Base-by-base conservation (phyloP, 1,284 basidiomycete species). In the Papiliotrema nemorosa region DNA sequence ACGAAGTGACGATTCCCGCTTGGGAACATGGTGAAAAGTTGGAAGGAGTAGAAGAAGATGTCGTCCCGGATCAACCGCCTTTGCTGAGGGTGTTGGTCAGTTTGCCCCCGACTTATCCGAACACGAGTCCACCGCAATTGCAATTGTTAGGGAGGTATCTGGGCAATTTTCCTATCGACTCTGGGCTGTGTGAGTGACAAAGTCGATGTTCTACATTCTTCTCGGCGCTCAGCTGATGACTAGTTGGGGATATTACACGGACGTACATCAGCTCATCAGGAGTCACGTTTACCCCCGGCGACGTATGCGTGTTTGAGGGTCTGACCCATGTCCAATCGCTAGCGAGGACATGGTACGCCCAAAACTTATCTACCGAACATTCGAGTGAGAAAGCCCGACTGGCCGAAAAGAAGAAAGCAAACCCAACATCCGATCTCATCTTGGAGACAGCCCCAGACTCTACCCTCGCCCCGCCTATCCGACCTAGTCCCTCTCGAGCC, bases 281-380 rank as follows among this genome's bases (percentile, higher is more conserved):
- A 5, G 81, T 88, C 9, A 82, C 88, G 52, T 91, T 86, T 82
- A 76, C 77, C 0, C 76, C 82, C 18, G 88, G 85, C 44, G 80
- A 79, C 1, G 84, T 90, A 13, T 90, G 87, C 63, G 87, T 93
- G 14, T 94, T 93, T 66, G 90, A 94, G 59, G 90, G 90, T 10
- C 74, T 92, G 10, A 85, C 89, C 64, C 84, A 81, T 67, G 82
- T 87, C n/a, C 75, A 86, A 39, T 83, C 87, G 45, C 77, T 79
- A 24, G 85, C 83, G 51, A 76, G 78, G 33, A 66, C 70, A 39
- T 92, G 90, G 90, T 87, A 89, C 62, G 78, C 80, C 50, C 80
- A 82, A 3, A 81, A 78, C 24, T 74, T 87, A 12, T 82, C 76
- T 53, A 76, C 75, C 39, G 82, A 81, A 38, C 80, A 78, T 40